A percentile compares a stretch with the other conserved stretches of the same genome.
phyloP scores from a whole-genome alignment of 2,329 filamentous ascomycete genomes.

The Nothopassalora personata region DNA sequence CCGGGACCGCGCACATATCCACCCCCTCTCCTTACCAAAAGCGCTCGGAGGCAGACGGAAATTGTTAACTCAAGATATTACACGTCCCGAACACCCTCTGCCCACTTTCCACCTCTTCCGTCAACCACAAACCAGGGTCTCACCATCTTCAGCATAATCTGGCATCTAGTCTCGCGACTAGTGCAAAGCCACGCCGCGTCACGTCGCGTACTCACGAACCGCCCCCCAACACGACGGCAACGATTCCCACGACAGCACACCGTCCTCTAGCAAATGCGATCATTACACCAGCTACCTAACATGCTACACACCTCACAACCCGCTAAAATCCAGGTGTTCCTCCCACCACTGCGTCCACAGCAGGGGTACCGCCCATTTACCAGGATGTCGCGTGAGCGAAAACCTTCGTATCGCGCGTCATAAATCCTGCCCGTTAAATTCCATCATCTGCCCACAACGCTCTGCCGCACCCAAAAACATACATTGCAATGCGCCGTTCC shows the following conservation, averaged over 20 bases:
- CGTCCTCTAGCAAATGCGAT: background rate
- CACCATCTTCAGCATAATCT: background rate
- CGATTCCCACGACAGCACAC: background rate
- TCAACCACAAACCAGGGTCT: background rate
- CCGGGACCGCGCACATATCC: background rate
- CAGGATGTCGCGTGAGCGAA: slow-evolving; percentile 1
- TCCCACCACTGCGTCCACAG: background rate
- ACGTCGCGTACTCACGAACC: background rate
- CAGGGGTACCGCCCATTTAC: background rate
- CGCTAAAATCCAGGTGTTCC: background rate
- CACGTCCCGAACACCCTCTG: background rate
- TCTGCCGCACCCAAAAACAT: background rate
- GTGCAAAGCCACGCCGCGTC: background rate
- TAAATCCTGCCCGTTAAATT: background rate
- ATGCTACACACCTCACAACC: background rate
- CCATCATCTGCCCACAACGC: background rate
- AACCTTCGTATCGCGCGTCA: background rate
- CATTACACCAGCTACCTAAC: slow-evolving; percentile 5
- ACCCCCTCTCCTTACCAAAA: background rate
- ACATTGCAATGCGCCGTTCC: background rate
- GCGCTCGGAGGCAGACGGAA: background rate
- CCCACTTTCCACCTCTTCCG: background rate
- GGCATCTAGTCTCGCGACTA: background rate
- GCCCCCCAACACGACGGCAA: background rate
- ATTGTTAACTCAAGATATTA: background rate